A percentile compares a stretch with the other conserved stretches of the same genome.
These are phyloP conservation scores for Streptanthus diversifolius DNA, from an alignment of 345 rosid species.

Conservation along the genomic window DNA sequence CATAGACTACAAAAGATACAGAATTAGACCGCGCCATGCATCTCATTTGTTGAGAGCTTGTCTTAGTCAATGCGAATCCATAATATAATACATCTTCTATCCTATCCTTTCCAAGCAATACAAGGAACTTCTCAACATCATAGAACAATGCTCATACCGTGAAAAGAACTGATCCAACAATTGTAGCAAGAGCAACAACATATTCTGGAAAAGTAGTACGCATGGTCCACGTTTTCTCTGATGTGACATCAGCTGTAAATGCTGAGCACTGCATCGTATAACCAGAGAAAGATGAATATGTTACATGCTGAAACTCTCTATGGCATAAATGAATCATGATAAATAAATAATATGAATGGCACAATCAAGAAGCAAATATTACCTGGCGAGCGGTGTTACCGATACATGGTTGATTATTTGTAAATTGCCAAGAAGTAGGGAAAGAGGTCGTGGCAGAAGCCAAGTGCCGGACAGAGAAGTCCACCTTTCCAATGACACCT, in stretches of 20 bases:
- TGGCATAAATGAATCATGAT: neutral
- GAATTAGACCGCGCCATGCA: neutral
- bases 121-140: neutral
- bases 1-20: neutral
- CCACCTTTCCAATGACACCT: slow-evolving; percentile 96
- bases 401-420: slow-evolving; percentile 62
- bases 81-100: neutral
- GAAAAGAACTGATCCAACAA: slow-evolving; percentile 97
- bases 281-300: slow-evolving; percentile 14
- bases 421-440: slow-evolving; percentile 63
- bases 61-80: neutral
- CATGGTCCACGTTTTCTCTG: slow-evolving; percentile 99
- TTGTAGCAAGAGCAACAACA: slow-evolving; percentile 97
- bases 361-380: slow-evolving; percentile 1
- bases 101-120: neutral
- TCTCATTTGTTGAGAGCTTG: neutral
- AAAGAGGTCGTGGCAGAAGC: slow-evolving; percentile 69
- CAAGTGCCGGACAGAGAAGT: slow-evolving; percentile 92
- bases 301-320: slow-evolving; percentile 4
- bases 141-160: slow-evolving; percentile 48
- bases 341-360: neutral
- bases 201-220: slow-evolving; percentile 95
- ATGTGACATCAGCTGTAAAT: slow-evolving; percentile 56
- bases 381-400: slow-evolving; percentile 68
- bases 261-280: slow-evolving; percentile 75